Base-by-base conservation (phyloP, 306 rosid species). In the Clitoria ternatea region DNA sequence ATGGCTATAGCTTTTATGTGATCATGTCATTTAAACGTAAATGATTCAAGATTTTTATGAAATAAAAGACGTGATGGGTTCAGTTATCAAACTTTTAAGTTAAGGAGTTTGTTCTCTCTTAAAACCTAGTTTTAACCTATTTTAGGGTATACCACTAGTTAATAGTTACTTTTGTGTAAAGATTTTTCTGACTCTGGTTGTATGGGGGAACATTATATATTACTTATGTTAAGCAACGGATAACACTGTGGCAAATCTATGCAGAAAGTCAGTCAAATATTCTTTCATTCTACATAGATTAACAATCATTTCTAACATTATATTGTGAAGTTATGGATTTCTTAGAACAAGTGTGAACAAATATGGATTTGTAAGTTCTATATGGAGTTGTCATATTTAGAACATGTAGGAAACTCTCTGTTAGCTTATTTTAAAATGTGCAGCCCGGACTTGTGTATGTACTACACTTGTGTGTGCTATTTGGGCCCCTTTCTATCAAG, bases 1-100 rank as follows among this genome's bases (percentile, higher is more conserved):
- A 75, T 69, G 49, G 70, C 70, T 14, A 6, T 26, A 18, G 26
- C 55, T 19, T 62, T 76, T 35, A 35, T 29, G 44, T 53, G 29
- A 7, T 47, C 20, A 15, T 40, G 30, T 22, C 39, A 66, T 32
- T 44, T 49, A 75, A 42, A 44, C 43, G 61, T 32, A 66, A 33
- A 14, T 32, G 59, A 18, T 19, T 75, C 32, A 53, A 52, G 15
- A 4, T n/a, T 52, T 63, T 67, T 61, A 0, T 44, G 57, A 64
- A 63, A 52, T 7, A 12, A 53, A 47, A 44, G 40, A 1, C 62
- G 24, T 19, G 26, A 17, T n/a, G 32, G 30, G 45, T 18, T 18
- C 18, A 44, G 43, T 42, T 29, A 57, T 71, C 7, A 12, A 37
- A 42, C 27, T 52, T 52, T 7, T 19, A 23, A n/a, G 52, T 62